Conservation (phyloP, 768 basidiomycete species). For the Strobilomyces confusus region DNA sequence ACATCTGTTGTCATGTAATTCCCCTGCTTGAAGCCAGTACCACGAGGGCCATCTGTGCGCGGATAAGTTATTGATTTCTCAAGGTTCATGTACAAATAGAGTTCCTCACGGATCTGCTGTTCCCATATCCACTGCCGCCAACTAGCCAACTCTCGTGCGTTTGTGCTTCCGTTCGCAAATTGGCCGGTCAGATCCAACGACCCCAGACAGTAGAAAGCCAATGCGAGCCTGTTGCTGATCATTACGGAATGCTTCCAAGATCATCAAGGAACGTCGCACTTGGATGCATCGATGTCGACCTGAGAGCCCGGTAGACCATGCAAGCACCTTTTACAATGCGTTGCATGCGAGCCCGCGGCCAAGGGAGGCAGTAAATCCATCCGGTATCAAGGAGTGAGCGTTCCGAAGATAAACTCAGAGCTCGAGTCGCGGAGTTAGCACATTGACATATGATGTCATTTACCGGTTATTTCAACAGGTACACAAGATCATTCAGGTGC, state of each 20-base stretch:
- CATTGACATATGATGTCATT: no score
- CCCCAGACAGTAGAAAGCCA: slow-evolving; percentile 88
- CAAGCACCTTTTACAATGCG: slow-evolving; percentile 66
- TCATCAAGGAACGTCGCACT: slow-evolving; percentile 41
- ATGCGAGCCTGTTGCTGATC: slow-evolving; percentile 55
- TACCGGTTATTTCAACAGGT: no score
- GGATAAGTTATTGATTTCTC: not conserved
- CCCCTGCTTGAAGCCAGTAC: slow-evolving; percentile 72
- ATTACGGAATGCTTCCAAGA: slow-evolving; percentile 11
- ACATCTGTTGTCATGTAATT: slow-evolving; percentile 56
- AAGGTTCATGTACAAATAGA: not conserved
- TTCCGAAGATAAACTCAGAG: not conserved
- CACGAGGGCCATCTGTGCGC: slow-evolving; percentile 49
- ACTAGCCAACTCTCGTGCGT: slow-evolving; percentile 46
- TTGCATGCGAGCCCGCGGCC: slow-evolving; percentile 50
- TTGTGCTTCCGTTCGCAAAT: slow-evolving; percentile 38
- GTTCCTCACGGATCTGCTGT: slow-evolving; percentile 61
- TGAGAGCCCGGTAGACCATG: slow-evolving; percentile 66
- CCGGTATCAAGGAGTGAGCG: not conserved
- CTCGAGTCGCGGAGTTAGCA: no score
- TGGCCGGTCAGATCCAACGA: slow-evolving; percentile 72
- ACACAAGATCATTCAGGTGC: no score
- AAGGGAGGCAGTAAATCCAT: slow-evolving; percentile 29
- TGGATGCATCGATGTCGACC: slow-evolving; percentile 65
- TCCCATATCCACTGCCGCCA: slow-evolving; percentile 90